Evolutionary conservation across 106 monocot species (phyloP).

Genomic region (Phalaenopsis aphrodite): DNA sequence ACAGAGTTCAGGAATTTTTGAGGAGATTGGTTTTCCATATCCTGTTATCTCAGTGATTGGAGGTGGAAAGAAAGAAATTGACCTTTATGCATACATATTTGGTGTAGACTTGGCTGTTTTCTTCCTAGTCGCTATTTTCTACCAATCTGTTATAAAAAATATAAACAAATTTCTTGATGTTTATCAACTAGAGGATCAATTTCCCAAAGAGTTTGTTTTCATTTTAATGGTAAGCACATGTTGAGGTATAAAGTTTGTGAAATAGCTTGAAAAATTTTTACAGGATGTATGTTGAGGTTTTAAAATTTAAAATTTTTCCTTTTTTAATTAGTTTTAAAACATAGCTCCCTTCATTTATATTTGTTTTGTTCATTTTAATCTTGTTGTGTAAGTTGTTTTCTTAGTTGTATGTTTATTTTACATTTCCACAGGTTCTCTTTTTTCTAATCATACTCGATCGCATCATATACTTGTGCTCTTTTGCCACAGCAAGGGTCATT

Average conservation of each 20-base stretch:
- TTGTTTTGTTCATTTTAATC: not conserved
- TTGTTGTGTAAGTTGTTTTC: not conserved
- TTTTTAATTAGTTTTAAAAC: not conserved
- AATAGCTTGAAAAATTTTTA: not conserved
- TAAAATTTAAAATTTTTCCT: not conserved
- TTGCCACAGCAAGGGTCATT: conserved; percentile 62
- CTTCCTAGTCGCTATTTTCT: conserved; percentile 90
- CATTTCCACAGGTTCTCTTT: conserved; percentile 63
- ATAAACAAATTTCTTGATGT: conserved; percentile 92
- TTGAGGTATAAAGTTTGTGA: not conserved
- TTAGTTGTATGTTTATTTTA: not conserved
- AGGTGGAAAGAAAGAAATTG: conserved; percentile 83
- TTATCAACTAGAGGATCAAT: conserved; percentile 96
- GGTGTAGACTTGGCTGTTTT: conserved; percentile 95
- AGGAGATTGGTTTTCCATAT: conserved; percentile 70
- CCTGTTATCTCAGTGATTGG: conserved; percentile 84
- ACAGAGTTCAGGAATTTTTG: conserved; percentile 17
- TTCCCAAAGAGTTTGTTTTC: conserved; percentile 96
- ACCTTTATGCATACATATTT: conserved; percentile 93
- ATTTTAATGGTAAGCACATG: conserved; percentile 72
- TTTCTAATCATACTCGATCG: conserved; percentile 96
- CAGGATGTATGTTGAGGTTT: not conserved
- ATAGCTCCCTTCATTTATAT: not conserved
- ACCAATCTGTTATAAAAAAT: conserved; percentile 92
- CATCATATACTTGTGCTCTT: conserved; percentile 87